These are phyloP conservation scores for Leishmania aethiopica DNA, from an alignment of 208 protist species.

Conservation along the genomic window DNA sequence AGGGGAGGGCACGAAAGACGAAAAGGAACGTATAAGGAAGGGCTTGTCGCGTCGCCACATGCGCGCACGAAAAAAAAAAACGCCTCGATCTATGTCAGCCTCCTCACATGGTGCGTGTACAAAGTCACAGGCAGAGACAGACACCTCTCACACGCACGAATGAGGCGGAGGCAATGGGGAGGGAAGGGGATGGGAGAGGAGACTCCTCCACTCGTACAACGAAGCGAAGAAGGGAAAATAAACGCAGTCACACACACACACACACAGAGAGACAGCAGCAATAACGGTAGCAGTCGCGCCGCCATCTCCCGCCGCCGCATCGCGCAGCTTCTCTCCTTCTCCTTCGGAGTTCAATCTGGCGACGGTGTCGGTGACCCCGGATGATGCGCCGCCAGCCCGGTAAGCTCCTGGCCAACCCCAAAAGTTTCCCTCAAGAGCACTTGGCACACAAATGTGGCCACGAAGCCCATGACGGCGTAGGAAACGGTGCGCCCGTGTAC, in stretches of 20 bases:
- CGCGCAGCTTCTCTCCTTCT: background rate
- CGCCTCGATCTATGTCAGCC: background rate
- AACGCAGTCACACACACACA: background rate
- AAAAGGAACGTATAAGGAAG: background rate
- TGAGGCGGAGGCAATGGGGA: too few relatives aligned
- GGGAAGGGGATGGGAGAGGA: too few relatives aligned
- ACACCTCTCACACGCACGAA: too few relatives aligned
- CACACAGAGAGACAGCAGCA: background rate
- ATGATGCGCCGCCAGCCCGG: background rate
- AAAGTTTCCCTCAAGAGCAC: constrained; percentile 43
- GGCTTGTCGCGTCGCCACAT: background rate
- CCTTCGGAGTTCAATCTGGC: background rate
- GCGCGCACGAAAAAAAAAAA: background rate
- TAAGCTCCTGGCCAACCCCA: constrained; percentile 8
- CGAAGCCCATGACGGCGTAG: constrained; percentile 52
- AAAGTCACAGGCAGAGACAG: too few relatives aligned
- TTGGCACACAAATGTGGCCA: constrained; percentile 46
- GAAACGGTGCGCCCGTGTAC: constrained; percentile 52
- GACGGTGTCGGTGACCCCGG: background rate
- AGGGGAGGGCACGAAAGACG: background rate
- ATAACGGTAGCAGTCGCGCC: background rate
- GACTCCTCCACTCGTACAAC: too few relatives aligned
- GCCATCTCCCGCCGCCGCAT: background rate
- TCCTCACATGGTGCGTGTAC: too few relatives aligned
- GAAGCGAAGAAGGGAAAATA: too few relatives aligned